Percentiles rank a stretch among this genome's conserved stretches.
Conservation (phyloP, 2,329 filamentous ascomycete species). For the Herpotrichia juniperi region DNA sequence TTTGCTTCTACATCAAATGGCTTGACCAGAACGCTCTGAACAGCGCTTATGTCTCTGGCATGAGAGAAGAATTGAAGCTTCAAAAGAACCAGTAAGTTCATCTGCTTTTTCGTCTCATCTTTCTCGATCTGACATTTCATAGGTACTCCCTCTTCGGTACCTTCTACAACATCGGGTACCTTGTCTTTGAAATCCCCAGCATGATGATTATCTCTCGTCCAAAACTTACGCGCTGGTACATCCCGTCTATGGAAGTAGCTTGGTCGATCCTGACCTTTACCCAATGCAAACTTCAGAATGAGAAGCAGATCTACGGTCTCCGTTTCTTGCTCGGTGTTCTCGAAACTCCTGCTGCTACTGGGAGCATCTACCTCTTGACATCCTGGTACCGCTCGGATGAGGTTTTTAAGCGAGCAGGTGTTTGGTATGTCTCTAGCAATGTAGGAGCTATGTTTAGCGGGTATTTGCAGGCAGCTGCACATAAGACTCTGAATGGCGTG, state of each 20-base stretch:
- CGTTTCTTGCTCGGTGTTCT: slow-evolving; percentile 46
- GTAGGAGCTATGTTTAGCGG: slow-evolving; percentile 33
- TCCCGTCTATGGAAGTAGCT: no score
- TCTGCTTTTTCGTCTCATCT: no score
- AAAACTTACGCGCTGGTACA: no score
- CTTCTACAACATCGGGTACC: no score
- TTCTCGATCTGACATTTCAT: no score
- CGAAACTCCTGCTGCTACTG: slow-evolving; percentile 41
- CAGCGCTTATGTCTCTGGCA: slow-evolving; percentile 25
- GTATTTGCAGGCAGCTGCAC: slow-evolving; percentile 31
- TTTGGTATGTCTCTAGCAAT: slow-evolving; percentile 28
- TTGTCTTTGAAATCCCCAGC: no score
- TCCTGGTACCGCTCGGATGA: slow-evolving; percentile 47
- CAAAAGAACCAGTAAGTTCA: no score
- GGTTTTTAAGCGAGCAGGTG: slow-evolving; percentile 23
- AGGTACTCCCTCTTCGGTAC: no score
- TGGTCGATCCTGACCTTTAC: slow-evolving; percentile 32
- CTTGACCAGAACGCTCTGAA: slow-evolving; percentile 26
- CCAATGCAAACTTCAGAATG: slow-evolving; percentile 21
- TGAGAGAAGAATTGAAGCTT: no score
- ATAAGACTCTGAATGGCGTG: slow-evolving; percentile 26
- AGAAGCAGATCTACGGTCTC: slow-evolving; percentile 26
- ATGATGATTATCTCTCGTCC: no score
- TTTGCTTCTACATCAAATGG: slow-evolving; percentile 31
- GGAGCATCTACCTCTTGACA: slow-evolving; percentile 47